phyloP scores from a whole-genome alignment of 2,329 filamentous ascomycete genomes.

The Trichophyton benhamiae region DNA sequence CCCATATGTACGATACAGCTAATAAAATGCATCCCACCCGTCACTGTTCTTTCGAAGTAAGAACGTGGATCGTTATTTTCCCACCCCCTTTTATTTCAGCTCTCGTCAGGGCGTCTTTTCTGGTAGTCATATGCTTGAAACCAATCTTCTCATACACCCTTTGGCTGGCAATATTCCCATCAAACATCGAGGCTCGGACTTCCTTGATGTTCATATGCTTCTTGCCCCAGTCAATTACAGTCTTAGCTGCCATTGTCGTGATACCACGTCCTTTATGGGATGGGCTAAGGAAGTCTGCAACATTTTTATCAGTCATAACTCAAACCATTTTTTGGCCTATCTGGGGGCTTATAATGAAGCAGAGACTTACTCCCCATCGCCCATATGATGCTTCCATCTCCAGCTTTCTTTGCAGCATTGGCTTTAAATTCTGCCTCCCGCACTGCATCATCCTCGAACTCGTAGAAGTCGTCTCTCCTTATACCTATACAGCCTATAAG shows the following conservation, averaged over 20 bases:
- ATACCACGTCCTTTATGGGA: conserved; percentile 10
- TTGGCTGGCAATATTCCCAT: conserved; percentile 9
- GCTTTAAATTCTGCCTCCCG: background rate
- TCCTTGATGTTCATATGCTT: conserved; percentile 8
- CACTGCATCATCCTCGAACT: conserved; percentile 5
- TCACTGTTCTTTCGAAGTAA: conserved; percentile 2
- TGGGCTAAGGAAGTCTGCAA: conserved; percentile 7
- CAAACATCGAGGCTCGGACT: conserved; percentile 1
- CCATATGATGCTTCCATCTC: conserved; percentile 10
- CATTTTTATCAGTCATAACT: background rate
- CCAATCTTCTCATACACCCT: conserved; percentile 10
- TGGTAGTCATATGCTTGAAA: background rate
- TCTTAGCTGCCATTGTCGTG: conserved; percentile 6
- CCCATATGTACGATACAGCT: background rate
- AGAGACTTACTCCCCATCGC: conserved; percentile 7
- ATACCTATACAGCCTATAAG: conserved; percentile 7
- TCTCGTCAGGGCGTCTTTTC: background rate
- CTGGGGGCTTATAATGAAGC: background rate
- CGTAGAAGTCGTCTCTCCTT: conserved; percentile 2
- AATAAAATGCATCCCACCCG: background rate
- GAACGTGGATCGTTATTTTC: background rate
- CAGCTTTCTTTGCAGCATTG: conserved; percentile 5
- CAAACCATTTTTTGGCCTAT: too few relatives aligned
- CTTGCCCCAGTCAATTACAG: conserved; percentile 7
- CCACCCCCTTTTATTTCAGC: conserved; percentile 9